phyloP scores from a whole-genome alignment of 805 yeast species.

The Myxozyma melibiosi region DNA sequence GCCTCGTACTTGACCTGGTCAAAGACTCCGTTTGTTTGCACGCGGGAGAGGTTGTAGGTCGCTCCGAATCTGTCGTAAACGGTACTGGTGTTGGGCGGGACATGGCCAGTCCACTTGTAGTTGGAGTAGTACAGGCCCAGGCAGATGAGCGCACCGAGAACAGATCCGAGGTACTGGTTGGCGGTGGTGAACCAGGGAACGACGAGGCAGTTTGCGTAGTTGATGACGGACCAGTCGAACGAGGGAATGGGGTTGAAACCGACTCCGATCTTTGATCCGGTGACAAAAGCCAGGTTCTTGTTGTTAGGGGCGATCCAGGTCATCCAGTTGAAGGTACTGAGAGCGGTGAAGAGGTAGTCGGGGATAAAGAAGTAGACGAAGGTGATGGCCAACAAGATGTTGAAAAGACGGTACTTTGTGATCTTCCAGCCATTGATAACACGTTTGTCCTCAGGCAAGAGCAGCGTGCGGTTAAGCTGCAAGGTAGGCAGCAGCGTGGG shows the following conservation, averaged over 20 bases:
- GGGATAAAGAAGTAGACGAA: slow-evolving; percentile 63
- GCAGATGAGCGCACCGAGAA: slow-evolving; percentile 57
- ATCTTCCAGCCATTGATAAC: slow-evolving; percentile 63
- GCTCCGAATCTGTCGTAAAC: slow-evolving; percentile 39
- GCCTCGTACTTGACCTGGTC: slow-evolving; percentile 51
- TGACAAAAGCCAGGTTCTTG: slow-evolving; percentile 62
- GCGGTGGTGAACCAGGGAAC: slow-evolving; percentile 50
- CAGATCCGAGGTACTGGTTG: slow-evolving; percentile 41
- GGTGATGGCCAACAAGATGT: slow-evolving; percentile 45
- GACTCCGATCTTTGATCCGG: slow-evolving; percentile 63
- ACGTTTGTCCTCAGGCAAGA: slow-evolving; percentile 28
- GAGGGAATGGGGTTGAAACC: slow-evolving; percentile 65
- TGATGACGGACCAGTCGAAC: slow-evolving; percentile 64
- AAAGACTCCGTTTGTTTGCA: slow-evolving; percentile 49
- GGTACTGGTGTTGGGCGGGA: slow-evolving; percentile 52
- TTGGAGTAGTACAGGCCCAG: slow-evolving; percentile 55
- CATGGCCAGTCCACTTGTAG: slow-evolving; percentile 49
- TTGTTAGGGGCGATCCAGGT: slow-evolving; percentile 65
- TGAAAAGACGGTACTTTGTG: slow-evolving; percentile 53
- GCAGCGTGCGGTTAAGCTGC: slow-evolving; percentile 39
- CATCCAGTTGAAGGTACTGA: slow-evolving; percentile 61
- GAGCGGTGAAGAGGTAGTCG: slow-evolving; percentile 60
- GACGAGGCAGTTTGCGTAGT: slow-evolving; percentile 44
- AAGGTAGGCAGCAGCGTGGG: slow-evolving; percentile 61
- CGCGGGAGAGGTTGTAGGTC: slow-evolving; percentile 52